These are phyloP conservation scores for Rhododendron ferrugineum DNA, from an alignment of 148 eudicot genomes.

Conservation along the genomic window DNA sequence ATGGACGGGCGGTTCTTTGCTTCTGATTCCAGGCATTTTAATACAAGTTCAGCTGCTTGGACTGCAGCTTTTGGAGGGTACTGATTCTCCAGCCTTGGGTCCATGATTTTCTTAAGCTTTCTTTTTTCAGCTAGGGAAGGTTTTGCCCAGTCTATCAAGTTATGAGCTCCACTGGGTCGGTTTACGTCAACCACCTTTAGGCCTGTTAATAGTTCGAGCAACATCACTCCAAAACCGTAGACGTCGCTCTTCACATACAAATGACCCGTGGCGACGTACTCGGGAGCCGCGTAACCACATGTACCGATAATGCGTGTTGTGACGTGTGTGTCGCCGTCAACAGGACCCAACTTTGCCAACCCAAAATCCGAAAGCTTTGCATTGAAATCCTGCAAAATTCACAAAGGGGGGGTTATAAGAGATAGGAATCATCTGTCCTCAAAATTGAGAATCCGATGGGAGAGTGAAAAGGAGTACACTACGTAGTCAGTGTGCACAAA, in stretches of 20 bases:
- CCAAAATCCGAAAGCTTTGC: conserved; percentile 93
- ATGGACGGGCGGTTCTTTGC: conserved; percentile 53
- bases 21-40: conserved; percentile 50
- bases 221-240: conserved; percentile 71
- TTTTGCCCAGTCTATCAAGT: conserved; percentile 58
- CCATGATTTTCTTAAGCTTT: conserved; percentile 50
- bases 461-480: neutral
- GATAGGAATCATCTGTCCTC: neutral
- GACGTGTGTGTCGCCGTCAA: conserved; percentile 61
- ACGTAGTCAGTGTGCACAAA: neutral
- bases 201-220: conserved; percentile 63
- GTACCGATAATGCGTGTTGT: conserved; percentile 79
- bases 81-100: conserved; percentile 40
- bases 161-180: conserved; percentile 42
- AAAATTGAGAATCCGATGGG: neutral
- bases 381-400: conserved; percentile 39
- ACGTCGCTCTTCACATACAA: conserved; percentile 73
- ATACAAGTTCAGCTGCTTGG: conserved; percentile 46
- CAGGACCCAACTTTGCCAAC: conserved; percentile 80
- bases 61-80: conserved; percentile 48
- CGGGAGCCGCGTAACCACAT: conserved; percentile 86
- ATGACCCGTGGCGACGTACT: conserved; percentile 76
- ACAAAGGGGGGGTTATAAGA: neutral
- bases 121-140: conserved; percentile 45
- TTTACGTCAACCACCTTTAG: conserved; percentile 41